phyloP scores from a whole-genome alignment of 257 asterid genomes.

The Lycium barbarum region DNA sequence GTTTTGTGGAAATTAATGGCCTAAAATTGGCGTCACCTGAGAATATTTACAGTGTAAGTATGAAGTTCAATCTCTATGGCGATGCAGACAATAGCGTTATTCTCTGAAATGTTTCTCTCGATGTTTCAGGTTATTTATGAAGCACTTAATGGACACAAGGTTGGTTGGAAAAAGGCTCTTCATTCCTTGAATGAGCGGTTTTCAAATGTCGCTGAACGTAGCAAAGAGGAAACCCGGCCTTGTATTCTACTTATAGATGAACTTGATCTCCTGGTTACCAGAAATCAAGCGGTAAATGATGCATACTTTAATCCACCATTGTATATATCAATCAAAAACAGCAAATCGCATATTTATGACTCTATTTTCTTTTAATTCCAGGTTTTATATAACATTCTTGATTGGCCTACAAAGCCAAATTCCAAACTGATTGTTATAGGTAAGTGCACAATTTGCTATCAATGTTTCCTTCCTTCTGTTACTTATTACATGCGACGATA shows the following conservation, averaged over 20 bases:
- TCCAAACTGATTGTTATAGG: slow-evolving; percentile 93
- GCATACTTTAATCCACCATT: background rate
- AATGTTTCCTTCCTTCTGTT: slow-evolving; percentile 29
- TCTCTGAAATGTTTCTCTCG: slow-evolving; percentile 24
- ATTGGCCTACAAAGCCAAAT: slow-evolving; percentile 95
- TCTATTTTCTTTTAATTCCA: slow-evolving; percentile 37
- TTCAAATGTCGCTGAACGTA: slow-evolving; percentile 61
- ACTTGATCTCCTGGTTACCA: slow-evolving; percentile 90
- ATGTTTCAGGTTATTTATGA: slow-evolving; percentile 87
- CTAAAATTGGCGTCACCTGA: slow-evolving; percentile 97
- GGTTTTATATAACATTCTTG: slow-evolving; percentile 96
- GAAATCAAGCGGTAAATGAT: slow-evolving; percentile 80
- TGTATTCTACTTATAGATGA: slow-evolving; percentile 96
- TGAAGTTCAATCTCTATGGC: slow-evolving; percentile 20
- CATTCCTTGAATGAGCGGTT: slow-evolving; percentile 76
- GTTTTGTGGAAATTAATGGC: slow-evolving; percentile 95
- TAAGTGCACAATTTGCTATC: slow-evolving; percentile 38
- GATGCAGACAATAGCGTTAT: background rate
- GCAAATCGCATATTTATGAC: slow-evolving; percentile 23
- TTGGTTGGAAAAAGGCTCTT: slow-evolving; percentile 97
- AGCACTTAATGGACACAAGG: slow-evolving; percentile 86
- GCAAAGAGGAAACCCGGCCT: slow-evolving; percentile 66
- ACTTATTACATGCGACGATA: background rate
- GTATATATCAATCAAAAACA: background rate
- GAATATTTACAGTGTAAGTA: slow-evolving; percentile 78